Percentiles rank a stretch among this genome's conserved stretches.
phyloP scores from a whole-genome alignment of 805 yeast genomes.

The Metschnikowia shivogae region DNA sequence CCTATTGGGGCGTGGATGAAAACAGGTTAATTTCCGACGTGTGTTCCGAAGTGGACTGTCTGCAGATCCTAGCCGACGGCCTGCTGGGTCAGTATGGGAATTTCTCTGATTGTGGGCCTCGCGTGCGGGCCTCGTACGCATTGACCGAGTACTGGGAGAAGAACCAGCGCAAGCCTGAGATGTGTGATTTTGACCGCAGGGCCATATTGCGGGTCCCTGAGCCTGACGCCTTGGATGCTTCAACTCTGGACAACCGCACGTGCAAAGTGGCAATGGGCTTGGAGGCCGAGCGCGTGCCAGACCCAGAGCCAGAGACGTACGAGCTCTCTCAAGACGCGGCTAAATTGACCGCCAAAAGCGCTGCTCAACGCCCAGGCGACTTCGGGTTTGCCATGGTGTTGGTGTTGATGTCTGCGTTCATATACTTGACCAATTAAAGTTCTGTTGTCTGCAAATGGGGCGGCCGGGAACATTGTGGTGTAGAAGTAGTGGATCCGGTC shows the following conservation, averaged over 20 bases:
- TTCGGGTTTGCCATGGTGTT: slow-evolving; percentile 9
- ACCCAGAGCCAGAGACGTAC: background rate
- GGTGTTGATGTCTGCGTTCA: slow-evolving; percentile 8
- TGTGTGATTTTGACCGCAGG: slow-evolving; percentile 25
- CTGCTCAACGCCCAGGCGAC: slow-evolving; percentile 9
- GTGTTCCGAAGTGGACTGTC: slow-evolving; percentile 38
- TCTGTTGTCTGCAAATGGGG: too few relatives aligned
- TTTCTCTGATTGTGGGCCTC: slow-evolving; percentile 36
- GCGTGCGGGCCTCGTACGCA: slow-evolving; percentile 39
- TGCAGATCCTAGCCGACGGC: slow-evolving; percentile 34
- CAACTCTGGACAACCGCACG: slow-evolving; percentile 24
- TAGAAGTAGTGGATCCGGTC: too few relatives aligned
- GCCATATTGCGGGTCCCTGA: slow-evolving; percentile 21
- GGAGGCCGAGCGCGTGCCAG: background rate
- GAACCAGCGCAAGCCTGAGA: slow-evolving; percentile 16
- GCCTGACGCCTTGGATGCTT: slow-evolving; percentile 16
- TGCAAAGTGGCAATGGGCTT: slow-evolving; percentile 15
- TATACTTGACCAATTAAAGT: slow-evolving; percentile 11
- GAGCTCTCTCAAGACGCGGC: background rate
- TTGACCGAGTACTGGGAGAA: slow-evolving; percentile 33
- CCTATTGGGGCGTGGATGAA: slow-evolving; percentile 21
- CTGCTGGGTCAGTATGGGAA: slow-evolving; percentile 38
- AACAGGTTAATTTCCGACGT: slow-evolving; percentile 25
- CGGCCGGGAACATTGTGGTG: too few relatives aligned
- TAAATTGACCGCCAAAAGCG: slow-evolving; percentile 3